Conservation (phyloP, 129 eudicot genomes). For the Pittosporum tobira region DNA sequence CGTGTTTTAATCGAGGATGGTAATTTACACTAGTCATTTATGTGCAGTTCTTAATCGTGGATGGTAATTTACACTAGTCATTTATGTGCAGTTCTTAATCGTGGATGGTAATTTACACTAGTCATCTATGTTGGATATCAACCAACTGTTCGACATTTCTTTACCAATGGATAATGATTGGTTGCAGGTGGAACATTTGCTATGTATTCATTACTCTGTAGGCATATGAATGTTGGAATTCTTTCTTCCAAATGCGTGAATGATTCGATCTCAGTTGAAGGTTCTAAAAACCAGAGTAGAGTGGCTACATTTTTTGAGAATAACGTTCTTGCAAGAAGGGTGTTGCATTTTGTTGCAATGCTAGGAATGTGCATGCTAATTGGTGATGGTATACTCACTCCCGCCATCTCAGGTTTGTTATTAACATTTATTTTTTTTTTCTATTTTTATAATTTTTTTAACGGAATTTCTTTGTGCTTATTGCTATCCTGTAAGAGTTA, state of each 20-base stretch:
- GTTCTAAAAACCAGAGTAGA: slow-evolving; percentile 29
- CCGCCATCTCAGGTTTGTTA: slow-evolving; percentile 64
- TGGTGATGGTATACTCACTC: slow-evolving; percentile 76
- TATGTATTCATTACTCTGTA: slow-evolving; percentile 60
- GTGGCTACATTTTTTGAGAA: slow-evolving; percentile 48
- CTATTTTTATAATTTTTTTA: too few species aligned
- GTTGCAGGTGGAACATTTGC: slow-evolving; percentile 74
- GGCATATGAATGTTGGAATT: slow-evolving; percentile 48
- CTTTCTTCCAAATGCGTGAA: slow-evolving; percentile 28
- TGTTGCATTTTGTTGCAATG: slow-evolving; percentile 52
- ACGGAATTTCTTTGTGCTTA: too few species aligned
- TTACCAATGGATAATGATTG: slow-evolving; percentile 7
- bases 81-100: too few species aligned
- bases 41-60: too few species aligned
- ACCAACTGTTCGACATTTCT: neutral
- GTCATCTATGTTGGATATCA: too few species aligned
- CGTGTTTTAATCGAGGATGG: too few species aligned
- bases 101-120: too few species aligned
- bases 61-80: too few species aligned
- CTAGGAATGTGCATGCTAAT: slow-evolving; percentile 79
- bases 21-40: too few species aligned
- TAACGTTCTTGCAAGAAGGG: slow-evolving; percentile 53
- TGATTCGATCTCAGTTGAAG: slow-evolving; percentile 22
- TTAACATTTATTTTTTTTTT: neutral
- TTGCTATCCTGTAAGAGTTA: neutral